Evolutionary conservation across 2,329 filamentous ascomycete species (phyloP).

Genomic region (Amylocarpus encephaloides): DNA sequence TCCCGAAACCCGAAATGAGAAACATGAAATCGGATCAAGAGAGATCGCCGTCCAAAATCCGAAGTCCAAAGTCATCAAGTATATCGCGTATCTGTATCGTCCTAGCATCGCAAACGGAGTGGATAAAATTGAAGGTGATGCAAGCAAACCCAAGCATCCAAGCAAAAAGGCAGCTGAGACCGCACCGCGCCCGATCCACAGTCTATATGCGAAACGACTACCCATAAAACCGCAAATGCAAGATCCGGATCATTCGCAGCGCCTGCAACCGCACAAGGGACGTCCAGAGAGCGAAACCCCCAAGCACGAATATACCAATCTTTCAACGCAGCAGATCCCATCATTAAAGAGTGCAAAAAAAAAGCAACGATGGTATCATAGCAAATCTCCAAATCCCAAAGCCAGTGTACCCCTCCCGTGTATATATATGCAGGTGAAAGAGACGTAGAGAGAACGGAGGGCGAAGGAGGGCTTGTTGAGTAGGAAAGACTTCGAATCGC

Average conservation of each 20-base stretch:
- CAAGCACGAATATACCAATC: background rate
- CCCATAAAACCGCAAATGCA: too few relatives aligned
- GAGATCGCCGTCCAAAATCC: background rate
- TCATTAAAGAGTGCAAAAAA: background rate
- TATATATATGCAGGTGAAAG: slow-evolving; percentile 3
- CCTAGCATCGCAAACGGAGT: background rate
- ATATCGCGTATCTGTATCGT: background rate
- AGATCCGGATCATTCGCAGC: too few relatives aligned
- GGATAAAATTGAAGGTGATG: background rate
- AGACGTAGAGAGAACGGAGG: background rate
- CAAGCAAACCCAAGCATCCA: background rate
- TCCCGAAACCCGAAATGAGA: background rate
- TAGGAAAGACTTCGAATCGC: background rate
- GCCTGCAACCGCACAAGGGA: too few relatives aligned
- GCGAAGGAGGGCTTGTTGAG: background rate
- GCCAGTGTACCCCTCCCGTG: background rate
- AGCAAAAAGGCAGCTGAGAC: background rate
- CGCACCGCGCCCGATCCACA: background rate
- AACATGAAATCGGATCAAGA: background rate
- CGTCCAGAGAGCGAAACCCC: too few relatives aligned
- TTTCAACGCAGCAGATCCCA: background rate
- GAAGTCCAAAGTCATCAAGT: background rate
- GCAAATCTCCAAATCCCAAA: background rate
- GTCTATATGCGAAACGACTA: too few relatives aligned
- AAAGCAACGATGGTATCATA: slow-evolving; percentile 10